These are phyloP conservation scores for Pleurotus sapidus DNA, from an alignment of 768 basidiomycete species.

Conservation along the genomic window DNA sequence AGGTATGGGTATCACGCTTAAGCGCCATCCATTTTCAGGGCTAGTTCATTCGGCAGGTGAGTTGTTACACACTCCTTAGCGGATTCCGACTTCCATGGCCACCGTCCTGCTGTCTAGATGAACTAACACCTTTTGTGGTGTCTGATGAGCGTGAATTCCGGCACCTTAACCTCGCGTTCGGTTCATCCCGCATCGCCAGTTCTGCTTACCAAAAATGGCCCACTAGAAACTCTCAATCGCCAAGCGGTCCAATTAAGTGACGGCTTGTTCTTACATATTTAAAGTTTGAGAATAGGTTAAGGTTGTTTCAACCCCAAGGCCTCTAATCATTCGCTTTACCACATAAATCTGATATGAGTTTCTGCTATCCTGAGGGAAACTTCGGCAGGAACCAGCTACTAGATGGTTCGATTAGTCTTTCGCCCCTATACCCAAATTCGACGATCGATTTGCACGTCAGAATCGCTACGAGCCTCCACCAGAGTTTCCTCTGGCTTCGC, in stretches of 20 bases:
- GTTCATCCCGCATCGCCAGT: conserved; percentile 69
- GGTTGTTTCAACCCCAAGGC: conserved; percentile 87
- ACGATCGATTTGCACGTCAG: conserved; percentile 96
- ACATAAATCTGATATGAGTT: conserved; percentile 59
- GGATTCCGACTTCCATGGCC: too few species aligned
- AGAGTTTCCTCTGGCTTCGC: conserved; percentile 95
- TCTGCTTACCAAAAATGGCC: conserved; percentile 80
- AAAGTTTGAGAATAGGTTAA: conserved; percentile 83
- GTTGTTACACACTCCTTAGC: too few species aligned
- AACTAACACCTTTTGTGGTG: too few species aligned
- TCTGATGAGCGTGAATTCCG: too few species aligned
- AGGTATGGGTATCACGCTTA: conserved; percentile 84
- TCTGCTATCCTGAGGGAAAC: conserved; percentile 76
- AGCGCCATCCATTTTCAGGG: conserved; percentile 91
- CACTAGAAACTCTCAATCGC: conserved; percentile 80
- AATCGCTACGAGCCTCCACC: conserved; percentile 94
- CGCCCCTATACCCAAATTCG: conserved; percentile 93
- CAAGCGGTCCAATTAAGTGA: conserved; percentile 81
- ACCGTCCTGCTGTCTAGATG: too few species aligned
- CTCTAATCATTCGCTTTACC: conserved; percentile 90
- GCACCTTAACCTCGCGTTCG: conserved; percentile 73
- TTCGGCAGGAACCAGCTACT: conserved; percentile 79
- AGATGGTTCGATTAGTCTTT: conserved; percentile 92
- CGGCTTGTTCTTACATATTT: conserved; percentile 84
- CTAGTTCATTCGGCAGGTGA: conserved; percentile 89